These are phyloP conservation scores for Thelonectria rubi DNA, from an alignment of 2,329 filamentous ascomycete genomes.

Conservation along the genomic window DNA sequence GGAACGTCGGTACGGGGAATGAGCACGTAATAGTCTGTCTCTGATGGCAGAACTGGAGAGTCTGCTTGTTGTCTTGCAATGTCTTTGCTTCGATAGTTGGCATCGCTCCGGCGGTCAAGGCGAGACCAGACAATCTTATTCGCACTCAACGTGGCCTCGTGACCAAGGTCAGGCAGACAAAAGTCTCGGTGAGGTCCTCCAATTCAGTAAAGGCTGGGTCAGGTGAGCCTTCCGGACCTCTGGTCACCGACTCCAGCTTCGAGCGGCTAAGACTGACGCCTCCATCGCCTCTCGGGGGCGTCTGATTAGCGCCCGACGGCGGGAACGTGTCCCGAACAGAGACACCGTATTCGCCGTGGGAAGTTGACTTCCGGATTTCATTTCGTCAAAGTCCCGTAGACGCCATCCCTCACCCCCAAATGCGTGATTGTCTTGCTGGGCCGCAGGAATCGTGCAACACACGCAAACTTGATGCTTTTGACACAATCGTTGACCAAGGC, in stretches of 20 bases:
- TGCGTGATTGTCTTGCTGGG: slow-evolving; percentile 30
- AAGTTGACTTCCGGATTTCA: not conserved
- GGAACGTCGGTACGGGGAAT: slow-evolving; percentile 5
- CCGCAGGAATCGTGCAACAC: slow-evolving; percentile 39
- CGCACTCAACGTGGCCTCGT: slow-evolving; percentile 33
- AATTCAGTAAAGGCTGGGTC: slow-evolving; percentile 29
- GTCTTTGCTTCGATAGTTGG: not conserved
- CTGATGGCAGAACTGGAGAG: too few relatives aligned
- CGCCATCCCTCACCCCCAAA: slow-evolving; percentile 24
- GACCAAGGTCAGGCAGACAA: slow-evolving; percentile 37
- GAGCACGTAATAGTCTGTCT: slow-evolving; percentile 8
- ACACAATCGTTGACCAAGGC: slow-evolving; percentile 29
- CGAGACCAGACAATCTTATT: slow-evolving; percentile 23
- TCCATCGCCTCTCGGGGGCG: slow-evolving; percentile 18
- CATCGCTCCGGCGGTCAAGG: slow-evolving; percentile 4
- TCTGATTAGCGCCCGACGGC: slow-evolving; percentile 20
- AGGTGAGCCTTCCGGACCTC: slow-evolving; percentile 32
- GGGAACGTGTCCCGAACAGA: slow-evolving; percentile 16
- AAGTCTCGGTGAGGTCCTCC: slow-evolving; percentile 39
- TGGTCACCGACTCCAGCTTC: slow-evolving; percentile 12
- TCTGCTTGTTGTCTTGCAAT: not conserved
- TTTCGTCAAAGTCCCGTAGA: slow-evolving; percentile 10
- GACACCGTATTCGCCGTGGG: slow-evolving; percentile 15
- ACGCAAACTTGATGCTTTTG: slow-evolving; percentile 31
- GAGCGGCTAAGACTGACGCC: not conserved